These are phyloP conservation scores for Acer saccharum DNA, from an alignment of 345 rosid species.

Conservation along the genomic window DNA sequence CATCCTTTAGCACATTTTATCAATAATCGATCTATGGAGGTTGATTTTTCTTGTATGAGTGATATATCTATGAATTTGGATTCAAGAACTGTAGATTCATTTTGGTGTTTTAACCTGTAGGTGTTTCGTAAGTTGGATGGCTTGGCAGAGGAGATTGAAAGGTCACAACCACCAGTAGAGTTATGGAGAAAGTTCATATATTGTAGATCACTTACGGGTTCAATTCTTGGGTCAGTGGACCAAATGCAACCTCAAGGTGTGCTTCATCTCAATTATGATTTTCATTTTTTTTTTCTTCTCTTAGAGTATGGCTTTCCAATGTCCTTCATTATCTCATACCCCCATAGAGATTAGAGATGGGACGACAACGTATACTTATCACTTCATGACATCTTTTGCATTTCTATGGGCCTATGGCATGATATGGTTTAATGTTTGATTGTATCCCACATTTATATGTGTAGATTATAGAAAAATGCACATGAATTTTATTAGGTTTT, in stretches of 20 bases:
- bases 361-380: neutral
- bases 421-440: conserved; percentile 2
- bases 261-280: neutral
- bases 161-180: conserved; percentile 81
- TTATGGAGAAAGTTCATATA: conserved; percentile 92
- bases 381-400: neutral
- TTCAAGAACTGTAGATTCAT: conserved; percentile 11
- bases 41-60: conserved; percentile 25
- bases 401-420: neutral
- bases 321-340: no score
- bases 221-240: conserved; percentile 85
- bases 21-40: conserved; percentile 98
- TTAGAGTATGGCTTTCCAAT: no score
- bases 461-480: neutral
- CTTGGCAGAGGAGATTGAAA: conserved; percentile 82
- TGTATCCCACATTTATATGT: neutral
- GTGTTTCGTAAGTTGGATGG: conserved; percentile 82
- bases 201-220: conserved; percentile 85
- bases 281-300: no score
- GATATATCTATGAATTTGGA: neutral
- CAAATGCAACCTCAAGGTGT: conserved; percentile 97
- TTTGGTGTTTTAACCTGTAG: conserved; percentile 34
- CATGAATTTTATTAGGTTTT: neutral
- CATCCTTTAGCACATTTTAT: conserved; percentile 98
- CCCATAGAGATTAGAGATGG: no score